Evolutionary conservation across 495 filamentous ascomycete genomes (phyloP).

Genomic region (Pseudomonodictys pantanalensis): DNA sequence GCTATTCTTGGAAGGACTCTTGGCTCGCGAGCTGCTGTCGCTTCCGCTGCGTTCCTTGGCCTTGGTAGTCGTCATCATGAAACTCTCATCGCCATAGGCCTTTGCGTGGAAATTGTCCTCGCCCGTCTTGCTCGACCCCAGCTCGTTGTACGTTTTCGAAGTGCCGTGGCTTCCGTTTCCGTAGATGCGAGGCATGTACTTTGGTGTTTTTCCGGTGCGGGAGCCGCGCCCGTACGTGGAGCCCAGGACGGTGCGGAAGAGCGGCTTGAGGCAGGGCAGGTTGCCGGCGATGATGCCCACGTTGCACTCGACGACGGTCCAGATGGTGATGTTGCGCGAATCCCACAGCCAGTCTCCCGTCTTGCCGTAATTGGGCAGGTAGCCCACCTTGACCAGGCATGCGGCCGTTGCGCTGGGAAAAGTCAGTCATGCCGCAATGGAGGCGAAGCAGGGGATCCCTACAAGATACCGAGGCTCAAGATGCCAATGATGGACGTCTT

Average conservation of each 20-base stretch:
- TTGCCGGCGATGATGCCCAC: constrained; percentile 35
- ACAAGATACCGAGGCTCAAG: constrained; percentile 20
- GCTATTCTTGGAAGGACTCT: constrained; percentile 12
- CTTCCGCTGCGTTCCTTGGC: background rate
- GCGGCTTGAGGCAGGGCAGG: constrained; percentile 36
- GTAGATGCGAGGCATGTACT: constrained; percentile 15
- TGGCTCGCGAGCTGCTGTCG: background rate
- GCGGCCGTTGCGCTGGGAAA: constrained; percentile 11
- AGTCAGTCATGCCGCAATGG: background rate
- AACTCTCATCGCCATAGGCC: constrained; percentile 11
- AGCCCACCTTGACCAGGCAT: constrained; percentile 15
- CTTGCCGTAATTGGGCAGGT: constrained; percentile 16
- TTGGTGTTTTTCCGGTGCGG: background rate
- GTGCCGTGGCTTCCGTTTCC: constrained; percentile 9
- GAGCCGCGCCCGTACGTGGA: constrained; percentile 24
- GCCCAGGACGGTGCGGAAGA: constrained; percentile 29
- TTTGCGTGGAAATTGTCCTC: background rate
- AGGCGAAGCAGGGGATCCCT: background rate
- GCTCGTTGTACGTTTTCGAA: constrained; percentile 24
- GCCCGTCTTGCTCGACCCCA: constrained; percentile 12
- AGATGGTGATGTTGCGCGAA: constrained; percentile 32
- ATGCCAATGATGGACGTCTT: constrained; percentile 23
- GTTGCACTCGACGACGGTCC: constrained; percentile 32
- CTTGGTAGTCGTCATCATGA: constrained; percentile 16
- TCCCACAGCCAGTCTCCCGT: constrained; percentile 29